These are phyloP conservation scores for Clavispora carvajalis DNA, from an alignment of 805 yeast species.

Conservation along the genomic window DNA sequence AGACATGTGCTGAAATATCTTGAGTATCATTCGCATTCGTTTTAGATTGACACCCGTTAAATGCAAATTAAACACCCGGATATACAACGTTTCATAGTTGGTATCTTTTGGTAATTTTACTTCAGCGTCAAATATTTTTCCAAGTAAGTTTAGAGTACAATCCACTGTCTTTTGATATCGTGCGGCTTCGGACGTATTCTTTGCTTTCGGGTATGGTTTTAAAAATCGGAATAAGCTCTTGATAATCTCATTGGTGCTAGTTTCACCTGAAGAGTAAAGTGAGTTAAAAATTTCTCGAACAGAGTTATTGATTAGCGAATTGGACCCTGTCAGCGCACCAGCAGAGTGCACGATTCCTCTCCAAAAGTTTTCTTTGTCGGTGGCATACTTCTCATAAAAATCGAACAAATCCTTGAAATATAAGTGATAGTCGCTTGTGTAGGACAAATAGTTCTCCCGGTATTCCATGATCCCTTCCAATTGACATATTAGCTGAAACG, in stretches of 20 bases:
- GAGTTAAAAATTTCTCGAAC: slow-evolving; percentile 22
- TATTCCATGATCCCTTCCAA: slow-evolving; percentile 9
- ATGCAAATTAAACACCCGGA: slow-evolving; percentile 52
- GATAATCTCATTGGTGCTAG: neutral
- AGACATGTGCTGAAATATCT: slow-evolving; percentile 39
- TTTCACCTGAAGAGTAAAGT: neutral
- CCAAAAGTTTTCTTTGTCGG: slow-evolving; percentile 40
- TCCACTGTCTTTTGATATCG: slow-evolving; percentile 16
- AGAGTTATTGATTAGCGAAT: slow-evolving; percentile 38
- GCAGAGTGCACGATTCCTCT: slow-evolving; percentile 48
- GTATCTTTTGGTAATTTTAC: slow-evolving; percentile 24
- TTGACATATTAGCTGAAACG: slow-evolving; percentile 35
- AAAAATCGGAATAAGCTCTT: neutral
- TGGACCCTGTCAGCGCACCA: slow-evolving; percentile 53
- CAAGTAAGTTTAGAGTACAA: slow-evolving; percentile 24
- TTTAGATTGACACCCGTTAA: slow-evolving; percentile 40
- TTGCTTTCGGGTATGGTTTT: neutral
- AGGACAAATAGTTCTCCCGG: neutral
- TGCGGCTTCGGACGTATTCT: neutral
- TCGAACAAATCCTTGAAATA: slow-evolving; percentile 20
- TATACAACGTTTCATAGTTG: slow-evolving; percentile 32
- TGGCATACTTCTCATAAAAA: slow-evolving; percentile 8
- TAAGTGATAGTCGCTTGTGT: slow-evolving; percentile 5
- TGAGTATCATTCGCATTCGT: slow-evolving; percentile 36
- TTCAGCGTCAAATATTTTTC: slow-evolving; percentile 37